Evolutionary conservation across 139 green algal species (phyloP).

Genomic region (Astrephomene gubernaculifera): DNA sequence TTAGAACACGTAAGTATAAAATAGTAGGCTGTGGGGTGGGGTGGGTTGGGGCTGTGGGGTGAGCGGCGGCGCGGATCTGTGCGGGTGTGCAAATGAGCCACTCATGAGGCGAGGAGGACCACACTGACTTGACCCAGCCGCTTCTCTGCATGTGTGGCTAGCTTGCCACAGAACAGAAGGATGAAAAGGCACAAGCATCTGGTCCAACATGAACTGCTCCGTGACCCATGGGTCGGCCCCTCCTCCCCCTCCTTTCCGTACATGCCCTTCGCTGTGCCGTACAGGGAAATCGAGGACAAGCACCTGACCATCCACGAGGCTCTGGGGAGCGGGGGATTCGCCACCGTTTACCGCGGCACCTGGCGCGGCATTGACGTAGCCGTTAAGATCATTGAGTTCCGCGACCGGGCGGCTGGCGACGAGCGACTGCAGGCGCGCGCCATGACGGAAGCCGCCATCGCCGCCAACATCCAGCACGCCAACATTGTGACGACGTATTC

Average conservation of each 20-base stretch:
- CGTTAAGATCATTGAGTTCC: conserved; percentile 50
- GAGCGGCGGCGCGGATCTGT: no score
- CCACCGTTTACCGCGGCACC: conserved; percentile 39
- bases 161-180: no score
- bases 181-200: no score
- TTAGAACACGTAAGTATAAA: no score
- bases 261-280: neutral
- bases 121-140: no score
- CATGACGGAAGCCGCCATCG: conserved; percentile 49
- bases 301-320: conserved; percentile 36
- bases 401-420: conserved; percentile 16
- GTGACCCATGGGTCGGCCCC: no score
- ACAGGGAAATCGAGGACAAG: conserved; percentile 45
- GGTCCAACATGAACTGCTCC: no score
- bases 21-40: no score
- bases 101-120: no score
- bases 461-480: conserved; percentile 46
- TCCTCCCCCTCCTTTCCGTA: neutral
- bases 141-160: no score
- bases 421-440: conserved; percentile 21
- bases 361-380: conserved; percentile 52
- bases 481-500: conserved; percentile 51
- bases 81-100: no score
- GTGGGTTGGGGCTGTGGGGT: no score
- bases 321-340: conserved; percentile 40